These are phyloP conservation scores for Curvularia hawaiiensis DNA, from an alignment of 2,329 filamentous ascomycete species.

Conservation along the genomic window DNA sequence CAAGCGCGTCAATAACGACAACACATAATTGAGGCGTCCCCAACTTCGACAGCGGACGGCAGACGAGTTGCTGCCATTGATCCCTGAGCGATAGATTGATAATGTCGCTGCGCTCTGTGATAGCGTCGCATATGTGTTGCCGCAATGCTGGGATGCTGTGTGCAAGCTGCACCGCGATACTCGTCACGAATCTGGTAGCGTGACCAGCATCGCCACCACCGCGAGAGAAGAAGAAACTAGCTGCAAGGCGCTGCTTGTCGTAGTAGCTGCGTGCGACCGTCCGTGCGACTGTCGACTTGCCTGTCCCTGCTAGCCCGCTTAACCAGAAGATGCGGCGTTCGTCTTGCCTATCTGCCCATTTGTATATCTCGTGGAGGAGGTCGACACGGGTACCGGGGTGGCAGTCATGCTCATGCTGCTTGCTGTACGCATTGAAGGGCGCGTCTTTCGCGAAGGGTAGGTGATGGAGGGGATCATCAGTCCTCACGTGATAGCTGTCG, in stretches of 20 bases:
- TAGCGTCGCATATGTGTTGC: constrained; percentile 32
- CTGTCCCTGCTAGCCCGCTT: constrained; percentile 32
- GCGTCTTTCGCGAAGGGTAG: constrained; percentile 17
- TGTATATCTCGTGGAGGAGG: constrained; percentile 30
- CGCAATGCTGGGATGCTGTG: constrained; percentile 19
- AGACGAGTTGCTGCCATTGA: constrained; percentile 25
- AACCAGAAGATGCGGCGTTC: constrained; percentile 38
- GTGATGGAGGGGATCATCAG: neutral
- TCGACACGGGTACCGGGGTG: constrained; percentile 28
- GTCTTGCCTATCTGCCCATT: constrained; percentile 23
- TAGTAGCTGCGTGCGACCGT: constrained; percentile 30
- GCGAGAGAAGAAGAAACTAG: no score
- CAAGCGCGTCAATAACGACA: no score
- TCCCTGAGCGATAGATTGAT: constrained; percentile 16
- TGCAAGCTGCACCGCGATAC: constrained; percentile 21
- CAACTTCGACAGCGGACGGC: no score
- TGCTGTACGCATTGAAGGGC: constrained; percentile 27
- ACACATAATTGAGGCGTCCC: no score
- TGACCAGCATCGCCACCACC: constrained; percentile 16
- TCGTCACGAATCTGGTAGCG: constrained; percentile 21
- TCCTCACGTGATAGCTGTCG: no score
- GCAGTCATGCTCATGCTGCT: constrained; percentile 29
- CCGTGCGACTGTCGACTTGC: constrained; percentile 27
- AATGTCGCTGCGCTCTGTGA: constrained; percentile 14
- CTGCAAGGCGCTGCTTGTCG: constrained; percentile 6